Percentiles rank a stretch among this genome's conserved stretches.
These are phyloP conservation scores for Penicillium angulare DNA, from an alignment of 495 filamentous ascomycete genomes.

Conservation along the genomic window DNA sequence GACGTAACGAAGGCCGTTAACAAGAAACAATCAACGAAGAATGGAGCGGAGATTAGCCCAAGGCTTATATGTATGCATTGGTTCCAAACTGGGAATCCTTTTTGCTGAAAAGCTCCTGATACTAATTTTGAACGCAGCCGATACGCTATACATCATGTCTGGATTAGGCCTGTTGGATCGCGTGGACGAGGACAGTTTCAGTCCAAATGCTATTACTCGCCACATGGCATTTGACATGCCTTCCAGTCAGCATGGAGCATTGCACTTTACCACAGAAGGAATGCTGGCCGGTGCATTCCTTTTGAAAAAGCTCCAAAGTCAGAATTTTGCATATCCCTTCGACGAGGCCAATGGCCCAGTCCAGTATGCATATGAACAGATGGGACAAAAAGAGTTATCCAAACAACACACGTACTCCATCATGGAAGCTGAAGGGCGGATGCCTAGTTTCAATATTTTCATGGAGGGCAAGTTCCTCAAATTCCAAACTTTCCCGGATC, in stretches of 20 bases:
- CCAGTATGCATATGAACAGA: conserved; percentile 34
- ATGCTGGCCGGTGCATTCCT: conserved; percentile 36
- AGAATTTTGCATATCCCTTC: conserved; percentile 37
- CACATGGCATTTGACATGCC: conserved; percentile 35
- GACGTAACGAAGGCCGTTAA: conserved; percentile 26
- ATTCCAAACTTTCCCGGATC: conserved; percentile 29
- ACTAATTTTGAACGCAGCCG: conserved; percentile 19
- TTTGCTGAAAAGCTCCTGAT: too few relatives aligned
- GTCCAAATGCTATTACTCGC: conserved; percentile 32
- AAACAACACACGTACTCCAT: conserved; percentile 37
- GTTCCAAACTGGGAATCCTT: too few relatives aligned
- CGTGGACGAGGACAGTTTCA: conserved; percentile 24
- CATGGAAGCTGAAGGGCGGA: conserved; percentile 36
- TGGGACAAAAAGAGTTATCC: conserved; percentile 30
- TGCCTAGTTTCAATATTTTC: conserved; percentile 43
- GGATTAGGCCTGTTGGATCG: conserved; percentile 34
- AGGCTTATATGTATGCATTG: background rate
- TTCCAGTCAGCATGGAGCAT: conserved; percentile 36
- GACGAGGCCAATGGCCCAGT: conserved; percentile 30
- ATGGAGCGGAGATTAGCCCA: conserved; percentile 23
- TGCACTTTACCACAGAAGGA: conserved; percentile 40
- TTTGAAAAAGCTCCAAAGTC: conserved; percentile 34
- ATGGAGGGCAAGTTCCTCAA: conserved; percentile 43
- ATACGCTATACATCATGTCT: conserved; percentile 37
- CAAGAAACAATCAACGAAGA: conserved; percentile 1